Base-by-base conservation (phyloP, 2,329 filamentous ascomycete genomes). In the Eurotiales sp. region DNA sequence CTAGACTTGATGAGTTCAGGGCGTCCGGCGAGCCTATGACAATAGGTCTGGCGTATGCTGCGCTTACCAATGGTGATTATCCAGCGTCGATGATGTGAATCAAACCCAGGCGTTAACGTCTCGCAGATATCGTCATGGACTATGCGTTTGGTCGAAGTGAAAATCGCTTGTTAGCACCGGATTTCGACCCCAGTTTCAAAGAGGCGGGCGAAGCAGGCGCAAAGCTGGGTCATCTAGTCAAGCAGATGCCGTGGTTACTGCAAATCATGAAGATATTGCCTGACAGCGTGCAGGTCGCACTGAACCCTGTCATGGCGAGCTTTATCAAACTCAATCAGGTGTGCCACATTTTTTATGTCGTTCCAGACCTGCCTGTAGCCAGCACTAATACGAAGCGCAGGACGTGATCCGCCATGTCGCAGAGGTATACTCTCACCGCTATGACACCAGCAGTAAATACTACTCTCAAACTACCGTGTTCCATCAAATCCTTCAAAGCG, bases 151-250 rank as follows among this genome's bases (percentile, higher is more conserved):
- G 41, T n/a, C 23, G 41, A 23, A 44, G 17, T 19, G 41, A 44
- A 30, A 30, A 44, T 30, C 41, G 41, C 29, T 44, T 44, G 41
- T 44, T 30, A 44, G 41, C 41, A 29, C 41, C 41, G 3, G 41
- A 44, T 44, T 44, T 44, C n/a, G 41, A 44, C 22, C 41, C 41
- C 41, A 44, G 41, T 15, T 44, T 44, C 25, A 44, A 44, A 44
- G 41, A 44, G 22, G 25, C 41, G 4, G 41, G 41, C 19, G 41
- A 44, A 44, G 41, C 41, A n/a, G 41, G 41, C 15, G 41, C 23
- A n/a, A 44, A 44, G 25, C 41, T 30, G 4, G 41, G 25, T 29
- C 41, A 30, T 44, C 17, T 44, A 17, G 41, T 44, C 27, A 44
- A 44, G 41, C 41, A 44, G 15, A 30, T 44, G 36, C 36, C 36